phyloP scores from a whole-genome alignment of 768 basidiomycete genomes.

The Lactarius hatsudake region DNA sequence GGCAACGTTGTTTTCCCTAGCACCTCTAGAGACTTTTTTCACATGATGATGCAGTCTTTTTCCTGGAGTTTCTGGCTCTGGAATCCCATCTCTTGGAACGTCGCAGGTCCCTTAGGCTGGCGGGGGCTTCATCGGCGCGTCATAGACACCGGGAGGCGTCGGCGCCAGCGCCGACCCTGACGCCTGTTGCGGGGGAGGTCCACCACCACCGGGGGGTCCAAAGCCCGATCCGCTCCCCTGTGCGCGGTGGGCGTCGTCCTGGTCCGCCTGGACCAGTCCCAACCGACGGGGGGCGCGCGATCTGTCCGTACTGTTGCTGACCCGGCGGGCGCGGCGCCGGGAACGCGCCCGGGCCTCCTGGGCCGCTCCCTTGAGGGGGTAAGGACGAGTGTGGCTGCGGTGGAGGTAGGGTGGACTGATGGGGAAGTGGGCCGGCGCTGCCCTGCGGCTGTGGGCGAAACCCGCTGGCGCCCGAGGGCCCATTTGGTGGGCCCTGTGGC shows the following conservation, averaged over 20 bases:
- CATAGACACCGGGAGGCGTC: not conserved
- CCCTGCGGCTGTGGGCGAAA: not conserved
- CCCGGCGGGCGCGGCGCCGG: conserved; percentile 9
- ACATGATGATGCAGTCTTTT: conserved; percentile 89
- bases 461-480: not conserved
- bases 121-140: conserved; percentile 23
- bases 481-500: conserved; percentile 11
- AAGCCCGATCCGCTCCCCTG: conserved; percentile 3
- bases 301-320: conserved; percentile 3
- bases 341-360: not conserved
- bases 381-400: not conserved
- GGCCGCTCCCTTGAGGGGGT: not conserved
- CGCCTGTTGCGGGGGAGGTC: conserved; percentile 1
- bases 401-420: not conserved
- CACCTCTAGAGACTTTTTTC: not conserved
- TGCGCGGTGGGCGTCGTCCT: conserved; percentile 9
- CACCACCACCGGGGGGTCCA: not conserved
- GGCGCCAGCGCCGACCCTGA: conserved; percentile 5
- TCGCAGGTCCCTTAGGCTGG: conserved; percentile 53
- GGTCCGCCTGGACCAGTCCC: not conserved
- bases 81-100: conserved; percentile 95
- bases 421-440: not conserved
- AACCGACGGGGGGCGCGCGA: not conserved
- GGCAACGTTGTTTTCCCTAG: not conserved
- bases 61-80: conserved; percentile 72